Base-by-base conservation (phyloP, 495 filamentous ascomycete species). In the Oleoguttula mirabilis region DNA sequence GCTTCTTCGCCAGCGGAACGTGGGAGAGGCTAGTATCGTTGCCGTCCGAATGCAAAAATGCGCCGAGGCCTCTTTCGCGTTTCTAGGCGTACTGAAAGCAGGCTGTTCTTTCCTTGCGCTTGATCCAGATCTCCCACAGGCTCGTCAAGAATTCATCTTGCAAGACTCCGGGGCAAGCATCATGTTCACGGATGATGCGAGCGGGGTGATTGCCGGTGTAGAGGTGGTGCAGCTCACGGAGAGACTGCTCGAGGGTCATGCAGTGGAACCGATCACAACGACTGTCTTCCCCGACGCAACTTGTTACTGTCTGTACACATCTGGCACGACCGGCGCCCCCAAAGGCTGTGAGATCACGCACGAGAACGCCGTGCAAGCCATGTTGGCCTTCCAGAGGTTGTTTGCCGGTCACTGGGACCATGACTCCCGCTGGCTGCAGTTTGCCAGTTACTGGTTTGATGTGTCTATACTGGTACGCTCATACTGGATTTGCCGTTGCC, bases 401-500 rank as follows among this genome's bases (percentile, higher is more conserved):
- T 86, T 88, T 51, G 40, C 55, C 6, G 72, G 66, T 1, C 77
- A 76, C 45, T 87, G 84, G 84, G 67, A 76, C 45, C 46, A 59
- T 3, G 55, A 72, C 11, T 88, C 84, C 1, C 69, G 76, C 34
- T 90, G 81, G 75, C 65, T 93, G 11, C 84, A 93, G 57, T 93
- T 93, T 53, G 85, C 85, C 5, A 84, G 82, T 0, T 82, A 87
- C 40, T 84, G 88, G 56, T 93, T 93, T 45, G 84, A 93, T 51
- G 84, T 90, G 16, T 84, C 80, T 28, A n/a, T 28, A 7, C 25
- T 28, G 7, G n/a, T n/a, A n/a, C n/a, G n/a, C n/a, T n/a, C n/a
- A n/a, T n/a, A n/a, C n/a, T n/a, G n/a, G n/a, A n/a, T n/a, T n/a
- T n/a, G n/a, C n/a, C n/a, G n/a, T n/a, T n/a, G n/a, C n/a, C n/a